phyloP scores from a whole-genome alignment of 345 rosid species.

The Lepidium aucheri region DNA sequence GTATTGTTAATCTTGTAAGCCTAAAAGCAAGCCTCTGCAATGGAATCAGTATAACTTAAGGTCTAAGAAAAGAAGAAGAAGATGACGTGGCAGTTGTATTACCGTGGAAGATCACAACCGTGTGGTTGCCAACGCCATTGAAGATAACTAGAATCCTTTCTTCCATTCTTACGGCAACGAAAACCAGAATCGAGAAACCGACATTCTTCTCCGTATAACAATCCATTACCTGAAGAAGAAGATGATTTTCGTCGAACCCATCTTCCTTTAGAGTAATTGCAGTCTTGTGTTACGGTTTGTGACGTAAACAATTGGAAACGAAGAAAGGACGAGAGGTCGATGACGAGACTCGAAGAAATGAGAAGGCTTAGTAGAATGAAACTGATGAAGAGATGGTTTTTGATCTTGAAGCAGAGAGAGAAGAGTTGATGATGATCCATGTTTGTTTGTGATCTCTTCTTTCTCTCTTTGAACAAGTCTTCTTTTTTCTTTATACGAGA shows the following conservation, averaged over 20 bases:
- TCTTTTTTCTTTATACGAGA: background rate
- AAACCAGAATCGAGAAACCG: slow-evolving; percentile 83
- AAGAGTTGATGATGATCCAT: slow-evolving; percentile 16
- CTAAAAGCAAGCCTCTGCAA: background rate
- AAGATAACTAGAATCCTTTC: slow-evolving; percentile 50
- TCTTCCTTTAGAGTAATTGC: slow-evolving; percentile 59
- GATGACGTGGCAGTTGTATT: background rate
- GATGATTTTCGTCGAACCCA: slow-evolving; percentile 50
- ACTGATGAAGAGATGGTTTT: slow-evolving; percentile 24
- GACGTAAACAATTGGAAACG: slow-evolving; percentile 13
- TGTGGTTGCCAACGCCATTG: slow-evolving; percentile 92
- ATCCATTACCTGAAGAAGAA: background rate
- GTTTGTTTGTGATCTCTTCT: slow-evolving; percentile 3
- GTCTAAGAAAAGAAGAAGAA: background rate
- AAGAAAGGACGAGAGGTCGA: slow-evolving; percentile 12
- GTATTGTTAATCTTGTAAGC: background rate
- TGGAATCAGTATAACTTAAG: slow-evolving; percentile 12
- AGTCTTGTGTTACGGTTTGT: slow-evolving; percentile 1
- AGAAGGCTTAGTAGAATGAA: slow-evolving; percentile 24
- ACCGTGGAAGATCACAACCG: slow-evolving; percentile 76
- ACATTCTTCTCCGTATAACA: slow-evolving; percentile 50
- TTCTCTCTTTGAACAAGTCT: slow-evolving; percentile 27
- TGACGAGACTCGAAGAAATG: slow-evolving; percentile 28
- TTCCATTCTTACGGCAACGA: slow-evolving; percentile 53
- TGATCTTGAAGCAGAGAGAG: slow-evolving; percentile 27